Percentiles rank a stretch among this genome's conserved stretches.
Conservation (phyloP, 1,139 yeast genomes). For the Geotrichum aggregatum region DNA sequence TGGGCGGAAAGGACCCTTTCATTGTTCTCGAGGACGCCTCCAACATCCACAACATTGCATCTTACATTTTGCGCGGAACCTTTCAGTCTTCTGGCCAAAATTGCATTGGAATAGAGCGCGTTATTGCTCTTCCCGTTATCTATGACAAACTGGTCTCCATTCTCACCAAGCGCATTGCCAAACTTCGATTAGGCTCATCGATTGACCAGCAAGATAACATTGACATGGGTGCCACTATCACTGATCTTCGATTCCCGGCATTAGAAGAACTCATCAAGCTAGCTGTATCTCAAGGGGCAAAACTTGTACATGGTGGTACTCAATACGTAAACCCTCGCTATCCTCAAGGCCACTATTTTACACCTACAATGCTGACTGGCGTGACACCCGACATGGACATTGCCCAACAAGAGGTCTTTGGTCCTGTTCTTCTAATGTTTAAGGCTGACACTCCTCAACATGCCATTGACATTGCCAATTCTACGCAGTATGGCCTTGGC, state of each 20-base stretch:
- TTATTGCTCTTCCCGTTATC: conserved; percentile 65
- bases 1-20: conserved; percentile 93
- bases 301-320: conserved; percentile 71
- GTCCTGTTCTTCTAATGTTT: conserved; percentile 79
- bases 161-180: conserved; percentile 54
- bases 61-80: conserved; percentile 86
- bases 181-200: conserved; percentile 77
- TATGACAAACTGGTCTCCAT: conserved; percentile 60
- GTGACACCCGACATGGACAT: conserved; percentile 74
- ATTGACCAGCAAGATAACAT: conserved; percentile 79
- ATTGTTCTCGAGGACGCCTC: conserved; percentile 59
- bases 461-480: conserved; percentile 75
- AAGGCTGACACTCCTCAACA: conserved; percentile 61
- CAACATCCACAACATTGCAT: conserved; percentile 49
- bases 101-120: conserved; percentile 94
- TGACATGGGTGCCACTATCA: conserved; percentile 95
- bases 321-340: conserved; percentile 80
- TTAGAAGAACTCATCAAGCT: conserved; percentile 63
- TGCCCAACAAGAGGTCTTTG: conserved; percentile 88
- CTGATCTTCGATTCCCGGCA: conserved; percentile 63
- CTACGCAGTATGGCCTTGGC: conserved; percentile 88
- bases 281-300: conserved; percentile 81
- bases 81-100: conserved; percentile 97
- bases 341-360: conserved; percentile 91
- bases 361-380: conserved; percentile 80